Base-by-base conservation (phyloP, 345 rosid genomes). In the Gossypium sturtianum region DNA sequence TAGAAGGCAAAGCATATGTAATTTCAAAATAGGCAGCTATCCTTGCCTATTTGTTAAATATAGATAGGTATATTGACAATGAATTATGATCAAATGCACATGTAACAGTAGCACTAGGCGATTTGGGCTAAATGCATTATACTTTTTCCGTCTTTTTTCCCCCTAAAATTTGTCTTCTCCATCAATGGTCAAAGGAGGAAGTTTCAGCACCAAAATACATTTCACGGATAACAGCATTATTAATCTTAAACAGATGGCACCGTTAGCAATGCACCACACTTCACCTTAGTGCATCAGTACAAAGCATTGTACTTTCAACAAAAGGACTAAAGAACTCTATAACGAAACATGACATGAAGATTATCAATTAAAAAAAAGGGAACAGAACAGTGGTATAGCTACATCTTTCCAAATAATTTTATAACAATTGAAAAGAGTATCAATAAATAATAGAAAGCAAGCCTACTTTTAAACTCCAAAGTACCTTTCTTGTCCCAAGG, bases 401-500 rank as follows among this genome's bases (percentile, higher is more conserved):
- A 41, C 23, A 69, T 68, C 27, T 23, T 25, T 2, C 41, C n/a
- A 12, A 66, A 49, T 48, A 13, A 48, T 13, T 48, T 23, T 15
- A 11, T 9, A 57, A 15, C 27, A 13, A 27, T 19, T 2, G 16
- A 66, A 20, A 66, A 7, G 44, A 63, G 16, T n/a, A 19, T 29
- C 62, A 64, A 43, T 23, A 67, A 58, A 3, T 34, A 76, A 22
- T 49, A 54, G 22, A 49, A 77, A 66, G 34, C 41, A 64, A 56
- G n/a, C 27, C 53, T 51, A 64, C 15, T 61, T 57, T 34, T 25
- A 34, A 71, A 49, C 45, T 65, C 12, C 19, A 15, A 68, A 43
- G 12, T 85, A 94, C 98, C 98, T 92, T 90, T 95, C 73, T 89
- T 81, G 76, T 93, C 91, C 97, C 98, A 95, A 80, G 80, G 63